Percentiles rank a stretch among this genome's conserved stretches.
phyloP scores from a whole-genome alignment of 2,329 filamentous ascomycete species.

The Phaeosphaeria sp. region DNA sequence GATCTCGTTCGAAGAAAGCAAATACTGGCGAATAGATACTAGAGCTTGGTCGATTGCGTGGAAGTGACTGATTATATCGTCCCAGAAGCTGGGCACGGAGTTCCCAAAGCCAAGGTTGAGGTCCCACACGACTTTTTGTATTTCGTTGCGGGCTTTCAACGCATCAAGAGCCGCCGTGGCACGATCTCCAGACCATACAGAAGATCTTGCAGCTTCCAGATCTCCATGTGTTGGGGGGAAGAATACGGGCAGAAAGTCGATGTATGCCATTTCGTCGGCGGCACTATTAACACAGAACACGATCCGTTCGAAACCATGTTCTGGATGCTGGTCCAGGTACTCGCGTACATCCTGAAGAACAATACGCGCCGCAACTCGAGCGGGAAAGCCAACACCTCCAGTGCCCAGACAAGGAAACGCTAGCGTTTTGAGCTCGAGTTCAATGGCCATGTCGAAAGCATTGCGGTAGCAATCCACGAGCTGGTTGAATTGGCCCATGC shows the following conservation, averaged over 20 bases:
- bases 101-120: slow-evolving; percentile 20
- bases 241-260: slow-evolving; percentile 37
- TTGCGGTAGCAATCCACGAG: slow-evolving; percentile 43
- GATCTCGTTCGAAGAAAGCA: slow-evolving; percentile 15
- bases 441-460: slow-evolving; percentile 29
- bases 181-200: slow-evolving; percentile 12
- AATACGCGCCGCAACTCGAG: slow-evolving; percentile 38
- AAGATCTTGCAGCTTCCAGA: slow-evolving; percentile 25
- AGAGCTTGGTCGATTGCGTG: slow-evolving; percentile 21
- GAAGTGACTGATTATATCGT: slow-evolving; percentile 21
- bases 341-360: slow-evolving; percentile 42
- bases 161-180: slow-evolving; percentile 21
- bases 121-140: slow-evolving; percentile 19
- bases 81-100: slow-evolving; percentile 22
- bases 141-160: slow-evolving; percentile 23
- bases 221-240: slow-evolving; percentile 44
- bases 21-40: slow-evolving; percentile 17
- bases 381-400: slow-evolving; percentile 41
- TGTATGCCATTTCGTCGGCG: slow-evolving; percentile 37
- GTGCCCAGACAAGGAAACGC: slow-evolving; percentile 44
- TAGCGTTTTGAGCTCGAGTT: slow-evolving; percentile 32
- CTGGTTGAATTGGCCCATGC: slow-evolving; percentile 30
- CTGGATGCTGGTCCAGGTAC: slow-evolving; percentile 34
- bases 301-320: slow-evolving; percentile 33
- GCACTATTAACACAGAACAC: slow-evolving; percentile 39